Evolutionary conservation across 345 rosid genomes (phyloP).

Genomic region (Ceriops decandra): DNA sequence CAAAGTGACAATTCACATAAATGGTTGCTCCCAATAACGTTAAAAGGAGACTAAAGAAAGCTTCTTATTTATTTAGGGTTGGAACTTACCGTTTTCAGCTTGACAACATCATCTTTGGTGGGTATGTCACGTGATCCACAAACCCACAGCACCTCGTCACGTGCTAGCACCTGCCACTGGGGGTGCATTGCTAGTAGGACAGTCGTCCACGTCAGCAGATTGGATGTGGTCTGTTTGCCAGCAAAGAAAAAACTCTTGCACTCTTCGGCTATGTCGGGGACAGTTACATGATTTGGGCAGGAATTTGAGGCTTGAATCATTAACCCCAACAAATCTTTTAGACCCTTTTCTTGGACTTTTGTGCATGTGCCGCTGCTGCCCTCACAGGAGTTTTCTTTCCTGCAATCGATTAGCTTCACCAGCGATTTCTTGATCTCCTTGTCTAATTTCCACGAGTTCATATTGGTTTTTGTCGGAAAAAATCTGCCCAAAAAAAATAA

Average conservation of each 20-base stretch:
- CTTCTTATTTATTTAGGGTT: too few species aligned
- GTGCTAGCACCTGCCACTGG: slow-evolving; percentile 61
- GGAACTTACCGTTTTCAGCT: slow-evolving; percentile 28
- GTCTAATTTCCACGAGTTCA: slow-evolving; percentile 26
- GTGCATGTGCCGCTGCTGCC: too few species aligned
- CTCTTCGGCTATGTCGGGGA: slow-evolving; percentile 46
- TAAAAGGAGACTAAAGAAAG: too few species aligned
- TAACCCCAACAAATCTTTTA: slow-evolving; percentile 23
- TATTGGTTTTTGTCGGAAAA: slow-evolving; percentile 21
- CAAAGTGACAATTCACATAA: too few species aligned
- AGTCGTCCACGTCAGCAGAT: slow-evolving; percentile 58
- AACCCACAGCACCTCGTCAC: slow-evolving; percentile 55
- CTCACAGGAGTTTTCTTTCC: slow-evolving; percentile 3
- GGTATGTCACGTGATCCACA: slow-evolving; percentile 47
- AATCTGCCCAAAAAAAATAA: neutral
- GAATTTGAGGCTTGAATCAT: slow-evolving; percentile 29
- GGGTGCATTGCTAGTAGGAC: slow-evolving; percentile 48
- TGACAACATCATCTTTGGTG: slow-evolving; percentile 33
- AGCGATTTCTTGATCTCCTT: slow-evolving; percentile 19
- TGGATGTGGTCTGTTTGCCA: slow-evolving; percentile 66
- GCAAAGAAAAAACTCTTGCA: slow-evolving; percentile 65
- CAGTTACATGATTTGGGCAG: slow-evolving; percentile 32
- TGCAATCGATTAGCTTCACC: slow-evolving; percentile 15
- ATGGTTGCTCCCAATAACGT: too few species aligned
- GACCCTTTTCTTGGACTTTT: slow-evolving; percentile 1